Evolutionary conservation across 2,329 filamentous ascomycete species (phyloP), one percentile per base, ranked within the genome.

Genomic region (Neocucurbitaria cava): DNA sequence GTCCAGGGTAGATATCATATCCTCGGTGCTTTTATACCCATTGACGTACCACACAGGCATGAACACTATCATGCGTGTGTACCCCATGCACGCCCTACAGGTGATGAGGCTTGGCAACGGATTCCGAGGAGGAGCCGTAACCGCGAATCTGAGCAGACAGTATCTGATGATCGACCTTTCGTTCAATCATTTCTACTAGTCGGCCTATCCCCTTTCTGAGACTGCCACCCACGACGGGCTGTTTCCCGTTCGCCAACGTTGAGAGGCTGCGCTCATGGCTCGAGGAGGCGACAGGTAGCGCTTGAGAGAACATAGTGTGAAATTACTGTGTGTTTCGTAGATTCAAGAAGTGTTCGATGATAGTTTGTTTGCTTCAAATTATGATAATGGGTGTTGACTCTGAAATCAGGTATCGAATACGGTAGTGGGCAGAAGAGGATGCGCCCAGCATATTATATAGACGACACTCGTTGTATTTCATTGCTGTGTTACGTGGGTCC

Each of bases 151-250:
- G 58, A n/a, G 55, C 58, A 35, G 21, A 39, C 8, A 61, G 20
- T n/a, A 63, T 50, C 18, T 63, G 58, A 40, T 45, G 42, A 42
- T 63, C 60, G 42, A 63, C 36, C 10, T 42, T 51, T n/a, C 47
- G 50, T 44, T 61, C 60, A 18, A 63, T 21, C 6, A 43, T 23
- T n/a, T 24, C 48, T 3, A 47, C 49, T 1, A 63, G 36, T 0
- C 38, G 42, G 18, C 61, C 53, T 11, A 63, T 40, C n/a, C 55
- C 52, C 31, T 46, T 61, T 11, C 11, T 54, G n/a, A 63, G 35
- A n/a, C 20, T 38, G 4, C 52, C 47, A 24, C 54, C 38, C 17
- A 44, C 21, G 17, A 23, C 28, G 2, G 26, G 33, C 21, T 38
- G 38, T 48, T 55, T 35, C 11, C 3, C 39, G 1, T 39, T 9